Evolutionary conservation across 2,329 filamentous ascomycete species (phyloP).

Genomic region (Ustilaginoidea virens): DNA sequence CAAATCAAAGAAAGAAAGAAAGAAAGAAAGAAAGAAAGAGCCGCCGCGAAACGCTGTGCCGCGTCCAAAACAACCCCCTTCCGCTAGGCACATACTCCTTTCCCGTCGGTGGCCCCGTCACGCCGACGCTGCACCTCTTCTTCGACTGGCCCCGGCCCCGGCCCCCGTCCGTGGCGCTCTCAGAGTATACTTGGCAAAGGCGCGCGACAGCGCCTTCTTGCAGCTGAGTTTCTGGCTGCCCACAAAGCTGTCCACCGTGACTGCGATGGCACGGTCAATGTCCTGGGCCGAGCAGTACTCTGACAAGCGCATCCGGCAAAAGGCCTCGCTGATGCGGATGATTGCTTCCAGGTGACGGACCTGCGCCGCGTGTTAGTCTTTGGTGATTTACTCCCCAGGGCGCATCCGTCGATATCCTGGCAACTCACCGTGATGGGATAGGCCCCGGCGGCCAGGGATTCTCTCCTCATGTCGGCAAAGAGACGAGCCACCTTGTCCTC

Average conservation of each 20-base stretch:
- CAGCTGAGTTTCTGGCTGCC: constrained; percentile 93
- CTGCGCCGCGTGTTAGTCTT: no score
- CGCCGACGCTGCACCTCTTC: no score
- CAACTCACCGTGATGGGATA: constrained; percentile 88
- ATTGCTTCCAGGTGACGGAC: constrained; percentile 96
- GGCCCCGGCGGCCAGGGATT: constrained; percentile 83
- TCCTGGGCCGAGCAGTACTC: constrained; percentile 85
- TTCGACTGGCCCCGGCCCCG: constrained; percentile 25
- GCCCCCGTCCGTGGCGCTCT: no score
- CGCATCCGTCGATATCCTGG: no score
- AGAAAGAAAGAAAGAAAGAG: no score
- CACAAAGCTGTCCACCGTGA: constrained; percentile 92
- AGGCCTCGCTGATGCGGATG: constrained; percentile 85
- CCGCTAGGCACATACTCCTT: no score
- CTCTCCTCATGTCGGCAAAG: constrained; percentile 90
- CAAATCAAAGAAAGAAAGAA: no score
- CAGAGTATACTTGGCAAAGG: constrained; percentile 87
- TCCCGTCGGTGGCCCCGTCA: no score
- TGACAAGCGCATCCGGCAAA: constrained; percentile 95
- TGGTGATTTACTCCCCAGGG: no score
- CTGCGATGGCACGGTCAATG: constrained; percentile 92
- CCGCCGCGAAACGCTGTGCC: no score
- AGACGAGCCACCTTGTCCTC: constrained; percentile 90
- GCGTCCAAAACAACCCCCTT: no score
- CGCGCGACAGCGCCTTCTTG: constrained; percentile 86